Percentiles rank a stretch among this genome's conserved stretches.
phyloP scores from a whole-genome alignment of 2,329 filamentous ascomycete species.

The Nannizziopsis barbatae region DNA sequence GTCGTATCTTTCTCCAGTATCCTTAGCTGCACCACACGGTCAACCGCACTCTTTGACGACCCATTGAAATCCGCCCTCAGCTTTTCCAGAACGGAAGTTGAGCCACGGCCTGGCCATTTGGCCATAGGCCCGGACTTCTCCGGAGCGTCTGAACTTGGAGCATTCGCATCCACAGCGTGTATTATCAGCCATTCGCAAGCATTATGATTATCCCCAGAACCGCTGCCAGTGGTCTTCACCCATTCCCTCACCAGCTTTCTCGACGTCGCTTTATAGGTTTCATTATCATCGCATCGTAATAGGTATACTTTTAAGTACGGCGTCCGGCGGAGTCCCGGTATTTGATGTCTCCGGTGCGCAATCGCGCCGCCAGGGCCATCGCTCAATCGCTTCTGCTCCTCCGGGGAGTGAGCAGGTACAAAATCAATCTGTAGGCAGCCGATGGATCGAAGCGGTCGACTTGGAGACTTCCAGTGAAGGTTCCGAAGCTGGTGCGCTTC shows the following conservation, averaged over 20 bases:
- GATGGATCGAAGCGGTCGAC: conserved; percentile 83
- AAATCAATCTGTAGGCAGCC: conserved; percentile 85
- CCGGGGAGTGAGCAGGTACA: conserved; percentile 48
- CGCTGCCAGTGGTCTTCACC: conserved; percentile 64
- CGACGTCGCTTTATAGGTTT: conserved; percentile 73
- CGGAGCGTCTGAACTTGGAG: conserved; percentile 57
- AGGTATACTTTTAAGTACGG: conserved; percentile 88
- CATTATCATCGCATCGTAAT: conserved; percentile 88
- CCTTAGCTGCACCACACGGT: conserved; percentile 75
- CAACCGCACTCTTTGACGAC: conserved; percentile 57
- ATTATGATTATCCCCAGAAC: conserved; percentile 66
- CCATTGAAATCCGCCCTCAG: conserved; percentile 82
- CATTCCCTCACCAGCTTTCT: conserved; percentile 76
- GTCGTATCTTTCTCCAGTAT: conserved; percentile 46
- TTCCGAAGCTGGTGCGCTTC: conserved; percentile 76
- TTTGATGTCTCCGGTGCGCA: conserved; percentile 69
- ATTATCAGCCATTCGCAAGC: conserved; percentile 92
- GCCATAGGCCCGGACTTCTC: conserved; percentile 57
- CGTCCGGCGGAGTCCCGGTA: conserved; percentile 81
- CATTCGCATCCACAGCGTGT: conserved; percentile 86
- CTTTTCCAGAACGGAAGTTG: conserved; percentile 79
- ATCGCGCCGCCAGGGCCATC: conserved; percentile 28
- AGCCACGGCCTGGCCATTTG: conserved; percentile 65
- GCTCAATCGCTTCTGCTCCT: conserved; percentile 28
- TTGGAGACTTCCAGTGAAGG: conserved; percentile 93